Evolutionary conservation across 345 rosid genomes (phyloP), one percentile per base, ranked within the genome.

Genomic region (Lepidium aucheri): DNA sequence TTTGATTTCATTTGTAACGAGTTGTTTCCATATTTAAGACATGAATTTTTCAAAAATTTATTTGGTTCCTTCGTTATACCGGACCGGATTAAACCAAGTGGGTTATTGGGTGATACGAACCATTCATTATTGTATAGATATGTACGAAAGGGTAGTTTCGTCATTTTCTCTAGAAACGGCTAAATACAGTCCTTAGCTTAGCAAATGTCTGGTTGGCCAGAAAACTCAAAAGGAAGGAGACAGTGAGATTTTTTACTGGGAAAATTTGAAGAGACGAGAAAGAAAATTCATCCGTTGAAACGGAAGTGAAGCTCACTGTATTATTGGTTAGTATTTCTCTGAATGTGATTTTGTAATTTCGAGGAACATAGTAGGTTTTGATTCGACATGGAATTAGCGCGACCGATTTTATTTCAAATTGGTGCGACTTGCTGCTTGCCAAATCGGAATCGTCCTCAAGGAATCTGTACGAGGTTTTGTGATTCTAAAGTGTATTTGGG

Each of bases 321-420:
- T 47, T 47, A 14, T 70, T 77, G 80, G 86, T 78, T 51, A 72
- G 65, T 74, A 35, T 67, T 35, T 14, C 20, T 58, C 11, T 26
- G 32, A 24, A 43, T 42, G 53, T 39, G 7, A 42, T 54, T 22
- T 14, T 7, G 6, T 12, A 4, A 56, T 10, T 20, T 38, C 36
- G 30, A 53, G 44, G 42, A 26, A 74, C 44, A 41, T 41, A 47
- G 44, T 54, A 53, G 69, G 41, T 34, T 34, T 41, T 56, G 69
- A 66, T 52, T 54, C 50, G 77, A 39, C 39, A 91, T 91, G 98
- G 92, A 81, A 40, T 76, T 74, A 44, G 81, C 86, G 10, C 83
- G 75, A 63, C 69, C 81, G 17, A 76, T 72, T 79, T 61, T 78
- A 43, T 53, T 76, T 62, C 65, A 28, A 35, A 35, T 69, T 34